These are phyloP conservation scores for Catunica adiposa DNA, from an alignment of 2,329 filamentous ascomycete genomes.

Conservation along the genomic window DNA sequence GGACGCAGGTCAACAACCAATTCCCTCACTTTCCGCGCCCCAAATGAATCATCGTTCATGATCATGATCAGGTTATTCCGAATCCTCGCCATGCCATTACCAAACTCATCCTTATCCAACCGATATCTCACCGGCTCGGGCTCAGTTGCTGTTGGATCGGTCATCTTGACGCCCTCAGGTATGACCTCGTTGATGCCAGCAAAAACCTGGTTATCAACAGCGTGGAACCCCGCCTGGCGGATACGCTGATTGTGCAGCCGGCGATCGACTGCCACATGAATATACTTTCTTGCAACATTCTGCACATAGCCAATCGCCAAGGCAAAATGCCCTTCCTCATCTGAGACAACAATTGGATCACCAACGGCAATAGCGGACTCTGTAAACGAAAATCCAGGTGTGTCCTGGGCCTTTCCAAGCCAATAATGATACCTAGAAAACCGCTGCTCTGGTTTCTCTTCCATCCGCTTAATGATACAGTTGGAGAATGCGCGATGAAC, in stretches of 20 bases:
- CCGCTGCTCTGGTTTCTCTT: constrained; percentile 52
- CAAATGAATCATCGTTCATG: constrained; percentile 64
- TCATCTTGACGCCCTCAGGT: constrained; percentile 6
- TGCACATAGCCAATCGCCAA: constrained; percentile 84
- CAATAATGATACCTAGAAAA: constrained; percentile 87
- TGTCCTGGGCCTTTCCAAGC: constrained; percentile 53
- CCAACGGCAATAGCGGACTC: constrained; percentile 78
- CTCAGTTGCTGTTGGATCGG: not conserved
- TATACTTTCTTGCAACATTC: constrained; percentile 53
- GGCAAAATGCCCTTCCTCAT: constrained; percentile 88
- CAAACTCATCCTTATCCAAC: constrained; percentile 95
- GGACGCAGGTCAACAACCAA: constrained; percentile 63
- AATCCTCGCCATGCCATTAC: constrained; percentile 89
- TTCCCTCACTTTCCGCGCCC: constrained; percentile 54
- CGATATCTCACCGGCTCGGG: constrained; percentile 48
- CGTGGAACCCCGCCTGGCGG: constrained; percentile 59
- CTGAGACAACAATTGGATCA: constrained; percentile 90
- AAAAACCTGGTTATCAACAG: constrained; percentile 66
- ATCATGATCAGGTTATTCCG: constrained; percentile 86
- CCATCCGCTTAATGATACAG: constrained; percentile 43
- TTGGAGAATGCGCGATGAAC: constrained; percentile 80
- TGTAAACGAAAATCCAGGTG: constrained; percentile 59
- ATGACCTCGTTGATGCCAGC: constrained; percentile 75
- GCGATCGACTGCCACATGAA: constrained; percentile 81
- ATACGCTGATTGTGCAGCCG: constrained; percentile 74